Conservation (phyloP, 2,329 filamentous ascomycete genomes). For the Scedosporium minutisporum region DNA sequence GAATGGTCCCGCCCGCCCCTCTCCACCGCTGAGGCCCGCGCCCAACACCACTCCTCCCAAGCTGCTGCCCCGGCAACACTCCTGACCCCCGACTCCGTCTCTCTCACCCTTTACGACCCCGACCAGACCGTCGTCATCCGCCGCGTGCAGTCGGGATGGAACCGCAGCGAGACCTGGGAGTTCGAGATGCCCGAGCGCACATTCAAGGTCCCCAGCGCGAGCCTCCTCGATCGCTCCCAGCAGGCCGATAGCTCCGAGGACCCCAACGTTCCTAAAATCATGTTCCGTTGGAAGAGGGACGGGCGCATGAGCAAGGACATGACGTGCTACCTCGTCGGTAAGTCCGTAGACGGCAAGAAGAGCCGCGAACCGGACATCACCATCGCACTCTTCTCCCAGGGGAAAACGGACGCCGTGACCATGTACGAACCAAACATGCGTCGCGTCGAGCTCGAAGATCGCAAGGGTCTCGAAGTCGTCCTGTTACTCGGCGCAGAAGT, state of each 20-base stretch:
- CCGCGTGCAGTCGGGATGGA: slow-evolving; percentile 68
- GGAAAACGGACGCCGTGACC: slow-evolving; percentile 55
- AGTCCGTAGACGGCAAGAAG: slow-evolving; percentile 64
- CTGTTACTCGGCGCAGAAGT: slow-evolving; percentile 55
- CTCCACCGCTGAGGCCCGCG: slow-evolving; percentile 69
- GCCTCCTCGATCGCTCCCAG: slow-evolving; percentile 63
- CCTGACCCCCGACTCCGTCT: slow-evolving; percentile 66
- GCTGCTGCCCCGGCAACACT: slow-evolving; percentile 51
- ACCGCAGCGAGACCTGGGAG: slow-evolving; percentile 71
- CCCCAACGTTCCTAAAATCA: slow-evolving; percentile 60
- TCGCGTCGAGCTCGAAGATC: slow-evolving; percentile 84
- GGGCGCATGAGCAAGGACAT: slow-evolving; percentile 78
- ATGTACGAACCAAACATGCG: slow-evolving; percentile 90
- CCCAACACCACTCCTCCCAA: slow-evolving; percentile 38
- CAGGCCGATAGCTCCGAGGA: slow-evolving; percentile 25
- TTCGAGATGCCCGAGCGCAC: slow-evolving; percentile 84
- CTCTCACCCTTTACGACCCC: slow-evolving; percentile 87
- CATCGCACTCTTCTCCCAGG: slow-evolving; percentile 72
- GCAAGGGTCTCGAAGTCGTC: slow-evolving; percentile 83
- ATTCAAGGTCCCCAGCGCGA: slow-evolving; percentile 72
- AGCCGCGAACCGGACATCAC: slow-evolving; percentile 92
- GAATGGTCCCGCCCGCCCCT: slow-evolving; percentile 69
- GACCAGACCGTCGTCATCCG: slow-evolving; percentile 70
- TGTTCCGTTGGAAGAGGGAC: slow-evolving; percentile 85
- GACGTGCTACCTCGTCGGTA: slow-evolving; percentile 78